Percentiles rank a stretch among this genome's conserved stretches.
Conservation (phyloP, 176 grass and related monocot genomes). For the Phragmites australis region DNA sequence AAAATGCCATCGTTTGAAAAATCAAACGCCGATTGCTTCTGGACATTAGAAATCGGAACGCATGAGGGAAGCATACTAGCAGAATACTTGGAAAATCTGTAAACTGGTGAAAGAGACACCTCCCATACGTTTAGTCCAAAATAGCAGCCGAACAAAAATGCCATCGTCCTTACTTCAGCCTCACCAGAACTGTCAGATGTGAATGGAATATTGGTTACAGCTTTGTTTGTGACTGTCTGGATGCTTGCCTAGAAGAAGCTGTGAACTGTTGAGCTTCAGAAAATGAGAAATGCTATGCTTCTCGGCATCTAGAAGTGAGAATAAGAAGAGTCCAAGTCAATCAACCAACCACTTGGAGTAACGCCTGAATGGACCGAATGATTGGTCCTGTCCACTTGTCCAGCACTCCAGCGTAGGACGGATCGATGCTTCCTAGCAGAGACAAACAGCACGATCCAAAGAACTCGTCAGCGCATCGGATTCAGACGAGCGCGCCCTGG, state of each 20-base stretch:
- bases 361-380: background rate
- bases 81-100: background rate
- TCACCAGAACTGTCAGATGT: background rate
- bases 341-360: background rate
- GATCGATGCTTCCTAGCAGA: background rate
- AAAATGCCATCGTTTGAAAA: background rate
- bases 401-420: too few relatives aligned
- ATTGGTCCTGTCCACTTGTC: background rate
- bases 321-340: background rate
- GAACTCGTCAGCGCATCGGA: too few relatives aligned
- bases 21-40: background rate
- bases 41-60: background rate
- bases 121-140: background rate
- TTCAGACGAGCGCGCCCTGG: too few relatives aligned
- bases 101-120: background rate
- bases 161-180: background rate
- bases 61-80: too few relatives aligned
- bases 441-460: background rate
- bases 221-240: background rate
- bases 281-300: background rate
- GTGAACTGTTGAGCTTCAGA: background rate
- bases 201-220: background rate
- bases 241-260: background rate
- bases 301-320: background rate
- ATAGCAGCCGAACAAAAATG: background rate